Base-by-base conservation (phyloP, 306 rosid genomes). In the Chamaecrista fasciculata region DNA sequence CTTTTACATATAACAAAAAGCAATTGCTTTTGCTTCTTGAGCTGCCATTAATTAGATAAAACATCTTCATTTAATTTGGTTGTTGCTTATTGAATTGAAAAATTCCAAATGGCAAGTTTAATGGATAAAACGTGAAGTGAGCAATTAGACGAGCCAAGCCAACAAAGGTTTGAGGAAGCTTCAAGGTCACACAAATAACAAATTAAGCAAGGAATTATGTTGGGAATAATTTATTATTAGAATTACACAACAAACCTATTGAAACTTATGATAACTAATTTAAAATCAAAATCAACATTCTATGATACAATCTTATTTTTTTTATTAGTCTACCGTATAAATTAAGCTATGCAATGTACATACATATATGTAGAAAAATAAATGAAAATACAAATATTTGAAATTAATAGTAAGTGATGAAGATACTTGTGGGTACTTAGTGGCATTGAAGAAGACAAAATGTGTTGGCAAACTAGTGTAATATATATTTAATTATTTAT, bases 81-180 rank as follows among this genome's bases (percentile, higher is more conserved):
- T 26, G 12, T 52, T 76, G 40, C 80, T 76, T 51, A 46, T 25
- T 31, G 28, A 64, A 28, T 2, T 52, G 26, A 46, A 66, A 40
- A 29, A 57, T 28, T n/a, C 24, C 42, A n/a, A 57, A 10, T 57
- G 42, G 12, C 29, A 60, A 19, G 66, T 19, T 12, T 5, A 66
- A 66, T 29, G 44, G 34, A 62, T 39, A 50, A 47, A 63, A 48
- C 24, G 72, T 50, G 62, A 51, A 67, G 18, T 23, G 3, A 51
- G 18, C 21, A 42, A 43, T 3, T 18, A 3, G 3, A 8, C 9
- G 1, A 51, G 51, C 50, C 36, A 26, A 37, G 9, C 29, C 11
- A 37, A 19, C 12, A 10, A 15, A 37, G n/a, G n/a, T n/a, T 1
- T 4, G 66, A 16, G 14, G 14, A 18, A 8, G 24, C 24, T 19